Evolutionary conservation across 768 basidiomycete genomes (phyloP).

Genomic region (Kwoniella sp.): DNA sequence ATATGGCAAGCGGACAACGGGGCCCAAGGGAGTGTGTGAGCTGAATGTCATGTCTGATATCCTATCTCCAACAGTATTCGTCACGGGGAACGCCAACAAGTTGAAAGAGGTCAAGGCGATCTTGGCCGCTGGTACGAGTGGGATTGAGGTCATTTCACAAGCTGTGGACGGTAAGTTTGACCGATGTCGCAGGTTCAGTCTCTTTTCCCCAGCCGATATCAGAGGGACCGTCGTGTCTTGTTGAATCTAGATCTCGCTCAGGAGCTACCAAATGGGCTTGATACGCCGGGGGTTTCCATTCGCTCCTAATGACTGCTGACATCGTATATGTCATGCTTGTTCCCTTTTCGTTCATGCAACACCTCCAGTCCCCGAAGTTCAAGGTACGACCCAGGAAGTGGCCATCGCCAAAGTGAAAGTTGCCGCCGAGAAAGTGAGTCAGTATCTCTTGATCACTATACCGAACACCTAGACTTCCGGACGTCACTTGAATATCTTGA

Average conservation of each 20-base stretch:
- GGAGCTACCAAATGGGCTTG: no score
- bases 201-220: no score
- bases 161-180: conserved; percentile 75
- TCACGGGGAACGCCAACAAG: conserved; percentile 93
- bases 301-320: no score
- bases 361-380: conserved; percentile 80
- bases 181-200: neutral
- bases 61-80: conserved; percentile 81
- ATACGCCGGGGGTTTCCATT: no score
- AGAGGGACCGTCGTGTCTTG: no score
- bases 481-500: no score
- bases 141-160: conserved; percentile 75
- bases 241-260: no score
- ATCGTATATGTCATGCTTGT: no score
- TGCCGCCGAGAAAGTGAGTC: conserved; percentile 76
- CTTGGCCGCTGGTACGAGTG: conserved; percentile 61
- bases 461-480: no score
- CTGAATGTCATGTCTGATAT: neutral
- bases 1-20: neutral
- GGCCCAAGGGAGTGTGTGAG: neutral
- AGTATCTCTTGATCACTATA: no score
- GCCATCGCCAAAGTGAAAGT: conserved; percentile 80
- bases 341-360: neutral
- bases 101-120: conserved; percentile 84
- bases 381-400: conserved; percentile 89